These are phyloP conservation scores for Exophiala oligosperma DNA, from an alignment of 2,329 filamentous ascomycete genomes.

Conservation along the genomic window DNA sequence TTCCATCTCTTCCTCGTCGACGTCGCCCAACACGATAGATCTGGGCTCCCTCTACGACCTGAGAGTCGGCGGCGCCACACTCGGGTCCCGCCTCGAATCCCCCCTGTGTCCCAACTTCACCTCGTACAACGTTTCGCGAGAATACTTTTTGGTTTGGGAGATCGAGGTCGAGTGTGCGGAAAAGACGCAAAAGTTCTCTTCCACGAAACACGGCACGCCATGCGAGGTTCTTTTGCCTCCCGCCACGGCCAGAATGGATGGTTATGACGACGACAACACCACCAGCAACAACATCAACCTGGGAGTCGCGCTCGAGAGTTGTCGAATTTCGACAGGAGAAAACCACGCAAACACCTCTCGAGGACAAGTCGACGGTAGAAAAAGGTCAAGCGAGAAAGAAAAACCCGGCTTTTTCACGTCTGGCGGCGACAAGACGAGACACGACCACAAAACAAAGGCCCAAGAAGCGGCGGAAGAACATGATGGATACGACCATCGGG, in stretches of 20 bases:
- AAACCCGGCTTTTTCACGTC: slow-evolving; percentile 1
- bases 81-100: slow-evolving; percentile 21
- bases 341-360: background rate
- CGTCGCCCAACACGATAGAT: slow-evolving; percentile 3
- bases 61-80: slow-evolving; percentile 18
- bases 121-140: slow-evolving; percentile 24
- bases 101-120: slow-evolving; percentile 24
- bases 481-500: background rate
- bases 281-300: too few relatives aligned
- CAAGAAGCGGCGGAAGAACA: slow-evolving; percentile 21
- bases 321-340: background rate
- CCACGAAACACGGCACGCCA: slow-evolving; percentile 4
- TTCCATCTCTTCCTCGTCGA: background rate
- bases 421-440: background rate
- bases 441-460: slow-evolving; percentile 7
- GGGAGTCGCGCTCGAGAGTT: too few relatives aligned
- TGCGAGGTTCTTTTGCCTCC: slow-evolving; percentile 15
- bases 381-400: slow-evolving; percentile 9
- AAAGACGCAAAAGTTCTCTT: slow-evolving; percentile 18
- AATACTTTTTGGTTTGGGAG: slow-evolving; percentile 23
- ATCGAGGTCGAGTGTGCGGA: slow-evolving; percentile 26
- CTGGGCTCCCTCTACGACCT: slow-evolving; percentile 16
- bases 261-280: background rate
- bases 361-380: background rate
- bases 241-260: slow-evolving; percentile 1